Base-by-base conservation (phyloP, 257 asterid genomes). In the Solanum etuberosum region DNA sequence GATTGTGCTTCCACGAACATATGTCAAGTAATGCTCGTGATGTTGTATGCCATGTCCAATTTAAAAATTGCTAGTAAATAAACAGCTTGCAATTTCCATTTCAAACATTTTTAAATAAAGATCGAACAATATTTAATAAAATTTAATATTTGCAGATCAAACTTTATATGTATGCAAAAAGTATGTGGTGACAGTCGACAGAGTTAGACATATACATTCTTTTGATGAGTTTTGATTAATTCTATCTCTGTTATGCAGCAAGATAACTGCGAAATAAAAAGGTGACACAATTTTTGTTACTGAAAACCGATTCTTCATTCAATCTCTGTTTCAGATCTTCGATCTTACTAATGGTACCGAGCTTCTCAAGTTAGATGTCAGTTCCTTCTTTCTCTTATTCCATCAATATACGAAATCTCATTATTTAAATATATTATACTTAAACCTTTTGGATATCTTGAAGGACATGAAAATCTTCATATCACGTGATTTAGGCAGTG, bases 1-100 rank as follows among this genome's bases (percentile, higher is more conserved):
- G 42, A 78, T 81, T 67, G 88, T 87, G 90, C 90, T 86, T 87
- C 89, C 93, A 89, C 91, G 91, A 87, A 86, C 81, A 74, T 86
- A 83, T 63, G 73, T 38, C 67, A 61, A 83, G 83, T 86, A 82
- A 88, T 84, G 90, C 81, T 87, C 59, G 43, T 63, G 88, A 83
- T 86, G 88, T 90, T 88, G 90, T 74, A 67, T 51, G 40, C 82
- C 89, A 89, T 68, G 77, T 83, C 83, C 67, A 21, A 57, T 4
- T 86, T 78, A 18, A 86, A 71, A 54, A 88, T 18, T 84, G 73
- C 32, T 86, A 65, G 7, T 84, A 29, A 46, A 83, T 34, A 88
- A 74, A 67, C 90, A 86, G 2, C 85, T 81, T 18, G 68, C 29
- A 81, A 18, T 80, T 20, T 46, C 13, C 29, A 29, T 80, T 76